phyloP scores from a whole-genome alignment of 2,329 filamentous ascomycete species.

The Fusarium bulbicola region DNA sequence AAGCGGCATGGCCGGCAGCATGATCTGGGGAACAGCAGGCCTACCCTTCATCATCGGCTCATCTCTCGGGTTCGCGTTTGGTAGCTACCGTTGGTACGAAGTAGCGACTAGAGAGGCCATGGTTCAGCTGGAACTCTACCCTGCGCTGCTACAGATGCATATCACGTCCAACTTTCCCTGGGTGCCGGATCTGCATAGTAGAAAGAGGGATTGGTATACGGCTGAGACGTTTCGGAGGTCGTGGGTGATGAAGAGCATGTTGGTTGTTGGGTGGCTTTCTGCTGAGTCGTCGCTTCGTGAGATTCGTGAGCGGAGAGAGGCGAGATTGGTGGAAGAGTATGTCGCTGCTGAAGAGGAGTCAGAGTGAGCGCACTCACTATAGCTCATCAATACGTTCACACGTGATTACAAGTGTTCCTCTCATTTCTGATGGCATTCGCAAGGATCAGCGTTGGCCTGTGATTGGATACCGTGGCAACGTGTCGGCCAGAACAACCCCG shows the following conservation, averaged over 20 bases:
- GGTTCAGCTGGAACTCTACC: neutral
- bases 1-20: constrained; percentile 4
- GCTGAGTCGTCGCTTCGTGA: neutral
- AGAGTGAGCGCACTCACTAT: neutral
- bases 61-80: neutral
- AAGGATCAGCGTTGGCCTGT: neutral
- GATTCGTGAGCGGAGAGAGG: neutral
- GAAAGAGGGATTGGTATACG: neutral
- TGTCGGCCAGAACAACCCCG: neutral
- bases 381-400: too few relatives aligned
- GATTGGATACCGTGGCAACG: neutral
- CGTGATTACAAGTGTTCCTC: fast-evolving
- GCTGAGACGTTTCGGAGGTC: neutral
- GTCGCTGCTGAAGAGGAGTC: neutral
- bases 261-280: constrained; percentile 7
- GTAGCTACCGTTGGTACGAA: constrained; percentile 4
- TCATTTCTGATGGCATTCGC: neutral
- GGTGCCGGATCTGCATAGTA: neutral
- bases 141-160: neutral
- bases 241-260: constrained; percentile 2
- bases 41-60: neutral
- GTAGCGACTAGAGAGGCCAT: constrained; percentile 3
- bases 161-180: constrained; percentile 4
- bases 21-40: constrained; percentile 6
- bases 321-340: neutral